Evolutionary conservation across 257 asterid species (phyloP), one percentile per base, ranked within the genome.

Genomic region (Solanum peruvianum): DNA sequence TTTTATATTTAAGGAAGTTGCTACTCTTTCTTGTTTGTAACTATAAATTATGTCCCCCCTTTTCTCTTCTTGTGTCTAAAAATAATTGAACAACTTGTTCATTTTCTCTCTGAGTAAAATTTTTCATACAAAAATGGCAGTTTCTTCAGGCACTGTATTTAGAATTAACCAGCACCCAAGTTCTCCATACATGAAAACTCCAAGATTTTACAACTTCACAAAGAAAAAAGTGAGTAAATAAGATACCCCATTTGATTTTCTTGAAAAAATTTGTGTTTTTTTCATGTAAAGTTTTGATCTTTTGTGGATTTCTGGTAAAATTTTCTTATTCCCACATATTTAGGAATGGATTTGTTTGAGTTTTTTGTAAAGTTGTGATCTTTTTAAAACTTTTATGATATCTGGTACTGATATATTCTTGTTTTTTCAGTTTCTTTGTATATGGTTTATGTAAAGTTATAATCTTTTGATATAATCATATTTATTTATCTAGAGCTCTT

Each of bases 201-300:
- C 93, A 83, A 91, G 87, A 31, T 86, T 91, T 49, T 60, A 52
- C 35, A 25, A 75, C 82, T 86, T 69, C 13, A 80, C 87, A 49
- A 91, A 89, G 45, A 93, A 89, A 82, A 91, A 91, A 94, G 98
- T 93, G 25, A 49, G 87, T 21, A 41, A 37, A 39, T 27, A 8
- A 16, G 3, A 81, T 14, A 3, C 27, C 35, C 66, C 45, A 60
- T 70, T 66, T 25, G 72, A 23, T 45, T 52, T 44, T 56, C 67
- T 39, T 47, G 33, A 11, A 25, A 18, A 37, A 1, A 16, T 2
- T 20, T 39, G 13, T 18, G 62, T 35, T 9, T 21, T 62, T 20
- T 44, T 14, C 45, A 31, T 80, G 49, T 76, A n/a, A 42, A 76
- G 83, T 76, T 42, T 4, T 76, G 83, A n/a, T 76, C 35, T 37